phyloP scores from a whole-genome alignment of 768 basidiomycete species.

The Boletus reticuloceps region DNA sequence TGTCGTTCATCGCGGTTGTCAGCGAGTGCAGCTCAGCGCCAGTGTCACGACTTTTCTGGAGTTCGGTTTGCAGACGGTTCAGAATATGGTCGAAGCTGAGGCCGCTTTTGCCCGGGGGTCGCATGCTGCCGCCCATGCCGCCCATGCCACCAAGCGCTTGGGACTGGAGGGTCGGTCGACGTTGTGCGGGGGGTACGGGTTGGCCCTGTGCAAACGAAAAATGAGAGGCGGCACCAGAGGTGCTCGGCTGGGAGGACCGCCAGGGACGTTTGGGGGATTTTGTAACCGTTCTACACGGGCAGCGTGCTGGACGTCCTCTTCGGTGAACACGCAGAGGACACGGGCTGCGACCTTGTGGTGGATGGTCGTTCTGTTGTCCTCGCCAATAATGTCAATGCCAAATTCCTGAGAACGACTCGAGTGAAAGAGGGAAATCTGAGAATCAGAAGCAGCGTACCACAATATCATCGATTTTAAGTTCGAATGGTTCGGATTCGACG shows the following conservation, averaged over 20 bases:
- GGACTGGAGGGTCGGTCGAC: constrained; percentile 55
- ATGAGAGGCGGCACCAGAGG: constrained; percentile 25
- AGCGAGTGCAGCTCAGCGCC: constrained; percentile 80
- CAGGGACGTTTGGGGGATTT: constrained; percentile 30
- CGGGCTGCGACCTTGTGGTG: constrained; percentile 99
- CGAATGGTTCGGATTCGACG: constrained; percentile 87
- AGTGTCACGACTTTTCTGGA: constrained; percentile 95
- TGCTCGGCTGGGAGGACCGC: constrained; percentile 36
- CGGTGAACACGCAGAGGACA: constrained; percentile 82
- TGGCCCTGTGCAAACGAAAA: constrained; percentile 44
- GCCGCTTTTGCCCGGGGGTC: constrained; percentile 78
- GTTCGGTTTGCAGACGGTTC: constrained; percentile 83
- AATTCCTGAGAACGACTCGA: constrained; percentile 67
- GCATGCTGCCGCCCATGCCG: constrained; percentile 70
- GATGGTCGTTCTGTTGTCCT: constrained; percentile 96
- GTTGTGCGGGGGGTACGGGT: constrained; percentile 39
- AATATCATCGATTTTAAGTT: constrained; percentile 93
- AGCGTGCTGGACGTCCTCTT: constrained; percentile 79
- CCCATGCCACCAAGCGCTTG: constrained; percentile 70
- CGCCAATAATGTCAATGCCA: constrained; percentile 97
- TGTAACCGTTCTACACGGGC: constrained; percentile 70
- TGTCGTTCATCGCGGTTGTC: constrained; percentile 80
- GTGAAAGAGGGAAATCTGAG: constrained; percentile 5
- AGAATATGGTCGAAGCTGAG: constrained; percentile 92
- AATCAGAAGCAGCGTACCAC: constrained; percentile 60